A percentile compares a stretch with the other conserved stretches of the same genome.
These are phyloP conservation scores for Fusarium domesticum DNA, from an alignment of 2,329 filamentous ascomycete genomes.

Conservation along the genomic window DNA sequence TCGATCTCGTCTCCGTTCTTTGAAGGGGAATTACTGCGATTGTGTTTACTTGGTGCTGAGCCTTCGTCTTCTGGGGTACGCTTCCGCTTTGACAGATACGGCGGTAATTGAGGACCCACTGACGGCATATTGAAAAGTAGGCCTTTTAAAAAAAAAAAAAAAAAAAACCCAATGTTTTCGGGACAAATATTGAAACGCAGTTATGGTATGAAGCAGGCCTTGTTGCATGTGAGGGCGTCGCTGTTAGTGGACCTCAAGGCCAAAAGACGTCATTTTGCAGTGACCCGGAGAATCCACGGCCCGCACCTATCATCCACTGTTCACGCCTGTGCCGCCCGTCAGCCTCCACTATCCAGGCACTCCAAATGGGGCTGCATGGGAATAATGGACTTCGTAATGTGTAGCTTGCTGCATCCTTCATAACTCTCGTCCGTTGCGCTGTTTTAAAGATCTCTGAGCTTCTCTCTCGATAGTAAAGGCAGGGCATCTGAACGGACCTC, in stretches of 20 bases:
- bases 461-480: neutral
- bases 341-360: constrained; percentile 21
- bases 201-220: too few species aligned
- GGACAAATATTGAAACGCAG: too few species aligned
- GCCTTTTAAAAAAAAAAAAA: too few species aligned
- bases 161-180: too few species aligned
- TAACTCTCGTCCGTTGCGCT: constrained; percentile 1
- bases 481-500: neutral
- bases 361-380: constrained; percentile 22
- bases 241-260: constrained; percentile 10
- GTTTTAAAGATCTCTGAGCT: neutral
- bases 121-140: constrained; percentile 59
- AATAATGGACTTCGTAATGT: constrained; percentile 22
- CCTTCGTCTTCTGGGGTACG: constrained; percentile 41
- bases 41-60: constrained; percentile 44
- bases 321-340: constrained; percentile 16
- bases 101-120: constrained; percentile 68
- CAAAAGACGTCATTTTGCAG: constrained; percentile 27
- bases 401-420: constrained; percentile 28
- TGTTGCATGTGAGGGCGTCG: constrained; percentile 15
- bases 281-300: constrained; percentile 29
- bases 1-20: constrained; percentile 50
- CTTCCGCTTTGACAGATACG: constrained; percentile 64
- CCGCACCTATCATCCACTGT: constrained; percentile 20
- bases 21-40: constrained; percentile 27